phyloP scores from a whole-genome alignment of 257 asterid species.

The Solanum appendiculatum region DNA sequence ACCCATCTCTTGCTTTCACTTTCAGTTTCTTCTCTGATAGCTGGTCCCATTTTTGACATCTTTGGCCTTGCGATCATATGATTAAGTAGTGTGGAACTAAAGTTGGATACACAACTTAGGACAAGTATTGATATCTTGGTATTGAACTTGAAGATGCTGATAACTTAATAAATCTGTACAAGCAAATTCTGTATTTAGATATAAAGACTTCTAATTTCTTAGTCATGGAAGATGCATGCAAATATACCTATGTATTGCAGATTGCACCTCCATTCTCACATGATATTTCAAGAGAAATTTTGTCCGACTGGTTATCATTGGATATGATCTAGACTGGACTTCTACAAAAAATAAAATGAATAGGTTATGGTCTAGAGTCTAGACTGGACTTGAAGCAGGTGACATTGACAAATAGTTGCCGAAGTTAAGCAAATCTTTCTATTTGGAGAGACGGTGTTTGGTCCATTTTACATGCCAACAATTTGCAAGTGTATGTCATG shows the following conservation, averaged over 20 bases:
- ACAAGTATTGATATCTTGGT: neutral
- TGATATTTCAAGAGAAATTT: neutral
- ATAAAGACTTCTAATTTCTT: neutral
- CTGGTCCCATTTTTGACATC: neutral
- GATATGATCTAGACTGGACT: neutral
- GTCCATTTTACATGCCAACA: neutral
- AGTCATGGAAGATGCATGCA: neutral
- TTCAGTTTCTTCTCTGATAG: neutral
- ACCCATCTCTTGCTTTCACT: neutral
- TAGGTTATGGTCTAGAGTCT: neutral
- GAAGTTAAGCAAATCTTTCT: neutral
- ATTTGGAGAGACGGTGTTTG: neutral
- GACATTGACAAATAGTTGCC: neutral
- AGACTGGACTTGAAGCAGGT: neutral
- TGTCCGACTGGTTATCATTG: neutral
- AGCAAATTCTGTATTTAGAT: neutral
- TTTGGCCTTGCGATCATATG: neutral
- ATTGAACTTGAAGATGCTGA: neutral
- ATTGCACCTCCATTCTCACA: neutral
- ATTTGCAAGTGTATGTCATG: neutral
- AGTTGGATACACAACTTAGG: neutral
- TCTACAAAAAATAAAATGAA: neutral
- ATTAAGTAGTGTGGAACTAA: neutral
- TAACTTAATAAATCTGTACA: neutral
- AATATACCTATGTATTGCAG: neutral